Evolutionary conservation across 345 rosid species (phyloP), one percentile per base, ranked within the genome.

Genomic region (Gossypium anomalum): DNA sequence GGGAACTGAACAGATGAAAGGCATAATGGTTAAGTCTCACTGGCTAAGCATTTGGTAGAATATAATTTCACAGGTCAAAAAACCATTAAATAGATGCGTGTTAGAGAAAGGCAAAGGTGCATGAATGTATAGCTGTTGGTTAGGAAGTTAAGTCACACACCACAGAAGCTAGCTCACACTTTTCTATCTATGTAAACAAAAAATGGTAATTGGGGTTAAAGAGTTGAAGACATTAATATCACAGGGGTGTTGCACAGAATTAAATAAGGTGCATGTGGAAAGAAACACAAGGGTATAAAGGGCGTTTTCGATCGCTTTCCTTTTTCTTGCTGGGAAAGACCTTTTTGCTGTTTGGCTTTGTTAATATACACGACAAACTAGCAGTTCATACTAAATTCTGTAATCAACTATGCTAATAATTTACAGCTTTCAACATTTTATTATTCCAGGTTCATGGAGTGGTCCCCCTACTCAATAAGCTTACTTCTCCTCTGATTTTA

Each of bases 111-210:
- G 8, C 20, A n/a, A 52, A 20, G 71, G 56, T 47, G 43, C 60
- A 56, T 56, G 43, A 22, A 47, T 67, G 56, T 19, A 53, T 41
- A 41, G 51, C 20, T 27, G 16, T 49, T 27, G 9, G 72, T 27
- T 51, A 25, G 45, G 71, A 23, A 29, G 71, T 48, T 47, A 23
- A 29, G 45, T 69, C 72, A 69, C 72, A 69, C 72, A 9, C 59
- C 59, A 49, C 10, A 10, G 8, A 5, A 63, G 25, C 25, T 17
- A 34, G 9, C 51, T 63, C 68, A 63, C 15, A 41, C 44, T 3
- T 68, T 11, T 68, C 45, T 25, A 43, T 67, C 51, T 11, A 59
- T 12, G 17, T 23, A 10, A 59, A 22, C 62, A 11, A 58, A 59
- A 59, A 57, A 22, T 57, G 2, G 3, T 14, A 51, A 0, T 15